These are phyloP conservation scores for Styphnolobium japonicum DNA, from an alignment of 306 rosid species.

Conservation along the genomic window DNA sequence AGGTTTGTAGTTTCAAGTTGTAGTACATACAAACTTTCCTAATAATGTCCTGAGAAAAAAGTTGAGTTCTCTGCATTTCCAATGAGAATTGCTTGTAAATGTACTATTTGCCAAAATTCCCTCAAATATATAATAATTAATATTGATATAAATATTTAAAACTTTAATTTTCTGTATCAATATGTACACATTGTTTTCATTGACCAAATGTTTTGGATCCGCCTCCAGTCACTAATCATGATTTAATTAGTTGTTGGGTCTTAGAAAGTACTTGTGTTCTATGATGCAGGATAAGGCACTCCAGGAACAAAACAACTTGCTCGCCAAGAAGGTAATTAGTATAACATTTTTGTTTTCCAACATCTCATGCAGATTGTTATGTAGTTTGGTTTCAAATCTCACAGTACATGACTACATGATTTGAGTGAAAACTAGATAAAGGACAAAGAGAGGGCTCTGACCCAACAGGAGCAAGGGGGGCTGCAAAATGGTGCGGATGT, in stretches of 20 bases:
- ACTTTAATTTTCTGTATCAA: background rate
- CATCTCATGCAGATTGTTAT: background rate
- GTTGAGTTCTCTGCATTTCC: too few relatives aligned
- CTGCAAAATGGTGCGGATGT: constrained; percentile 31
- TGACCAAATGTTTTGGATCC: background rate
- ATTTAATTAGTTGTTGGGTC: background rate
- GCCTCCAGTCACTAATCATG: background rate
- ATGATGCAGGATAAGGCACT: constrained; percentile 66
- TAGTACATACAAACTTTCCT: background rate
- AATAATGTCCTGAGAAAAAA: background rate
- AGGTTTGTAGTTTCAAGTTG: too few relatives aligned
- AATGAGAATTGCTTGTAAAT: too few relatives aligned
- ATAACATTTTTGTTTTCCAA: background rate
- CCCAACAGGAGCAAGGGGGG: constrained; percentile 33
- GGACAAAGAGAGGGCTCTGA: constrained; percentile 57
- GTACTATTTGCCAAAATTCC: background rate
- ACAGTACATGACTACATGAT: background rate
- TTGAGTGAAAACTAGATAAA: constrained; percentile 49
- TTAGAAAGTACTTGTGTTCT: background rate
- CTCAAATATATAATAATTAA: background rate
- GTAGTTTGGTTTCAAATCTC: background rate
- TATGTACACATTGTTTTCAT: background rate
- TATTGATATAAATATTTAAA: background rate
- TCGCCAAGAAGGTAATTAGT: constrained; percentile 67
- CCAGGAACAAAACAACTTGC: constrained; percentile 66